Evolutionary conservation across 768 basidiomycete genomes (phyloP).

Genomic region (Boletellus emodensis): DNA sequence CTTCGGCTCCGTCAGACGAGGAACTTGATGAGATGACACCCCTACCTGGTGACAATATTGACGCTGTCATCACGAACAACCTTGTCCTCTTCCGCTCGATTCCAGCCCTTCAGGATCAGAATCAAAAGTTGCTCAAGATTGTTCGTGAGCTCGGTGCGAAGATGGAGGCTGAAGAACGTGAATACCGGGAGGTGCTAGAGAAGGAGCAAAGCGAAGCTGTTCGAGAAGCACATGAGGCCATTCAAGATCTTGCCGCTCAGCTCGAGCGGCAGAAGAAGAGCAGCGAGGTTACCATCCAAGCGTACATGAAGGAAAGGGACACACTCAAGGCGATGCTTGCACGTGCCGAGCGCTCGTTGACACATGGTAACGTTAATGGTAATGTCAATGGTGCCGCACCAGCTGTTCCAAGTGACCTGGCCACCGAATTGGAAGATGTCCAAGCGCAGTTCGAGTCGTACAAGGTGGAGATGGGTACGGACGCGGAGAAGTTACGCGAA

Average conservation of each 20-base stretch:
- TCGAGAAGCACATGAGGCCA: slow-evolving; percentile 83
- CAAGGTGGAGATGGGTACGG: slow-evolving; percentile 74
- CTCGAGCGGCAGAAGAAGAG: slow-evolving; percentile 74
- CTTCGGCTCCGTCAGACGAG: slow-evolving; percentile 71
- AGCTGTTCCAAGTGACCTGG: slow-evolving; percentile 37
- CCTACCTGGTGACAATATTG: slow-evolving; percentile 52
- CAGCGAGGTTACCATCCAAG: slow-evolving; percentile 67
- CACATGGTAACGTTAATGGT: slow-evolving; percentile 27
- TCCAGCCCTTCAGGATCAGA: slow-evolving; percentile 81
- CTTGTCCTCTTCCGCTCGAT: slow-evolving; percentile 85
- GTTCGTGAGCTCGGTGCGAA: slow-evolving; percentile 77
- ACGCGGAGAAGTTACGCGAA: slow-evolving; percentile 68
- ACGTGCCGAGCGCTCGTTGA: slow-evolving; percentile 39
- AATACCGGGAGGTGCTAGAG: slow-evolving; percentile 66
- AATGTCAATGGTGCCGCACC: slow-evolving; percentile 26
- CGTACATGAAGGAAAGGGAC: slow-evolving; percentile 85
- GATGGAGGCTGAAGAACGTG: slow-evolving; percentile 82
- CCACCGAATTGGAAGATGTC: slow-evolving; percentile 63
- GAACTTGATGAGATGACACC: slow-evolving; percentile 48
- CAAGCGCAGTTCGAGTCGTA: slow-evolving; percentile 81
- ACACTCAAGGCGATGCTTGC: slow-evolving; percentile 73
- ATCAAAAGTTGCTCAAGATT: slow-evolving; percentile 82
- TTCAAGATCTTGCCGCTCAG: slow-evolving; percentile 72
- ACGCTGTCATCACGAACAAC: slow-evolving; percentile 81
- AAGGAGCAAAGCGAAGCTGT: slow-evolving; percentile 77